A percentile compares a stretch with the other conserved stretches of the same genome.
These are phyloP conservation scores for Podochytrium sp. DNA, from an alignment of 192 early-diverging fungal species.

Conservation along the genomic window DNA sequence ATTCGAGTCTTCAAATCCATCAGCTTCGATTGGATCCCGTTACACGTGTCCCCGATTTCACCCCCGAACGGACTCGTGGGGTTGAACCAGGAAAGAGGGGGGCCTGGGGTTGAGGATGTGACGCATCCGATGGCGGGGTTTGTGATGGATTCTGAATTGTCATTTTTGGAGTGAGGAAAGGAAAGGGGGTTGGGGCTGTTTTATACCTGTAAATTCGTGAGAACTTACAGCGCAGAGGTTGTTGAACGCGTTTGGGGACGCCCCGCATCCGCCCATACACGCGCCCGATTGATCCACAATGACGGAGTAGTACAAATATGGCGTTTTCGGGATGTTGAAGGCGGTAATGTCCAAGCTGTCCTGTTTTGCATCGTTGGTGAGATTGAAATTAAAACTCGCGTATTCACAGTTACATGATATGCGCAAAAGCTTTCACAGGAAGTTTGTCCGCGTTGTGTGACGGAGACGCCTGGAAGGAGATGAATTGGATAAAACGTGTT, in stretches of 20 bases:
- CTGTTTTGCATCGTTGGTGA: no score
- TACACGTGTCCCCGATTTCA: conserved; percentile 23
- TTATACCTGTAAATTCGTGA: conserved; percentile 22
- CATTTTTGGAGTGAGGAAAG: neutral
- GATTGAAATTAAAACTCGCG: no score
- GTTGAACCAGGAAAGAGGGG: conserved; percentile 24
- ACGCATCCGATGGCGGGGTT: conserved; percentile 1
- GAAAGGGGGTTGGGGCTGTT: neutral
- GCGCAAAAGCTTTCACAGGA: conserved; percentile 1
- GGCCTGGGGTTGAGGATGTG: neutral
- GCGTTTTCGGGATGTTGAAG: neutral
- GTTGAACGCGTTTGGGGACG: conserved; percentile 1
- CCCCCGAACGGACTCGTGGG: conserved; percentile 7
- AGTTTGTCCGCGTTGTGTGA: neutral
- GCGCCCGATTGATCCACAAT: conserved; percentile 1
- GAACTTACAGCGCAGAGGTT: neutral
- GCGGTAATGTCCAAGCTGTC: neutral
- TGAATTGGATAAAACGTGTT: conserved; percentile 16
- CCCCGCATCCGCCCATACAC: conserved; percentile 21
- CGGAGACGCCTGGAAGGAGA: neutral
- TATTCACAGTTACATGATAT: neutral
- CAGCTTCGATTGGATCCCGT: neutral
- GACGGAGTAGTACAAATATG: conserved; percentile 7
- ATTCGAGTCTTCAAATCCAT: neutral
- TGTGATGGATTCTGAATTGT: neutral